These are phyloP conservation scores for Mycoemilia scoparia DNA, from an alignment of 192 early-diverging fungal genomes.

Conservation along the genomic window DNA sequence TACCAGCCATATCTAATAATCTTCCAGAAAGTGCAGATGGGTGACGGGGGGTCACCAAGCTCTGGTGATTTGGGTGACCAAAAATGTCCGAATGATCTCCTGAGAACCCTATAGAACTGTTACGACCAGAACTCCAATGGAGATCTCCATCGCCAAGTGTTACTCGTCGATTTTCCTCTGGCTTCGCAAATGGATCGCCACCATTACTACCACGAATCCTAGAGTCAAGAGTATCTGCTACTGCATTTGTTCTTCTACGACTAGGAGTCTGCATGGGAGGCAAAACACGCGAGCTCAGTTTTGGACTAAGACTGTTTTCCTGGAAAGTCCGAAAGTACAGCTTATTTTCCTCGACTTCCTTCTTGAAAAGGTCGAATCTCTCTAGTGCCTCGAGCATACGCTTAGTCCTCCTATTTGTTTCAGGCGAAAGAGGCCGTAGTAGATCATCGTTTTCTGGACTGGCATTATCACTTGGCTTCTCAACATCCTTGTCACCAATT, in stretches of 20 bases:
- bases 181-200: conserved; percentile 9
- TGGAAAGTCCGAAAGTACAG: conserved; percentile 18
- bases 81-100: no score
- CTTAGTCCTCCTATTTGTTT: conserved; percentile 7
- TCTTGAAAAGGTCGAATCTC: conserved; percentile 23
- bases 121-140: no score
- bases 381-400: conserved; percentile 10
- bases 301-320: no score
- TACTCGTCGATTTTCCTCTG: conserved; percentile 11
- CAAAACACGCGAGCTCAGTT: no score
- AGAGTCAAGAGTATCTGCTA: conserved; percentile 17
- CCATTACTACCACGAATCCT: conserved; percentile 7
- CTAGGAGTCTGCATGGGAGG: no score
- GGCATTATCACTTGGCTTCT: not conserved
- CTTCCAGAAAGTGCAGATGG: no score
- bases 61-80: no score
- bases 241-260: conserved; percentile 21
- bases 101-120: no score
- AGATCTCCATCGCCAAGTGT: no score
- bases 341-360: conserved; percentile 22
- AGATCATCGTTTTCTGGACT: conserved; percentile 7
- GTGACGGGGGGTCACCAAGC: no score
- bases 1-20: no score
- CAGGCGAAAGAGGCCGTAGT: conserved; percentile 4
- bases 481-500: not conserved